Conservation (phyloP, 257 asterid genomes). For the Rubia yunnanensis region DNA sequence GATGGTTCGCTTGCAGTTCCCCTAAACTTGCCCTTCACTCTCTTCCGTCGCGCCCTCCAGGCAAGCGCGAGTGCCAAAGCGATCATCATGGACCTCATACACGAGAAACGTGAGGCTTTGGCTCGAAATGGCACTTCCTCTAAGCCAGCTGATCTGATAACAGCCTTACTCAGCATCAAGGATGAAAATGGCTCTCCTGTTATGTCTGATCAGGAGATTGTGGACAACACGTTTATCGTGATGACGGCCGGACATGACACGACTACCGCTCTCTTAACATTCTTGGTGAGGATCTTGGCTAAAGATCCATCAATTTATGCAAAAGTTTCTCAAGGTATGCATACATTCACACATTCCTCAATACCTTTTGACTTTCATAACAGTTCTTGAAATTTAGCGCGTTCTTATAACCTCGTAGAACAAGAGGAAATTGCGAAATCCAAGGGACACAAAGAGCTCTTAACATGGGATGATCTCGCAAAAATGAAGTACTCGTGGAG, state of each 20-base stretch:
- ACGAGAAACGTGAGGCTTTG: conserved; percentile 4
- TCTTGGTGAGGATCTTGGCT: conserved; percentile 25
- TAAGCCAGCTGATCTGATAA: neutral
- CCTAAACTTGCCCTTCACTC: conserved; percentile 12
- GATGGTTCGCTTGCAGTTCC: conserved; percentile 12
- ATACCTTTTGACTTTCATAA: neutral
- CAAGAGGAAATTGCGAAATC: conserved; percentile 42
- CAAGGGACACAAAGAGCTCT: conserved; percentile 20
- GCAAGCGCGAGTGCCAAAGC: conserved; percentile 9
- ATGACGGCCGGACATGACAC: conserved; percentile 29
- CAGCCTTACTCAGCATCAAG: neutral
- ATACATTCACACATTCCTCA: neutral
- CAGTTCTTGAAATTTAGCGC: neutral
- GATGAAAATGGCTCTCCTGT: neutral
- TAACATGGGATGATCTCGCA: conserved; percentile 61
- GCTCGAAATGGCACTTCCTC: neutral
- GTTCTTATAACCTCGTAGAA: conserved; percentile 16
- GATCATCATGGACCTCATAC: conserved; percentile 4
- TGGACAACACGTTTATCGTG: conserved; percentile 4
- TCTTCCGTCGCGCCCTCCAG: conserved; percentile 1
- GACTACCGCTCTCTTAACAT: conserved; percentile 21
- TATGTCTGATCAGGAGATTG: conserved; percentile 9
- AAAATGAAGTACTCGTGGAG: conserved; percentile 69
- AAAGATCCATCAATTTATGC: conserved; percentile 14
- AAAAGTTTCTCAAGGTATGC: neutral